A percentile compares a stretch with the other conserved stretches of the same genome.
These are phyloP conservation scores for Aspergillus pseudonomiae DNA, from an alignment of 2,329 filamentous ascomycete species.

Conservation along the genomic window DNA sequence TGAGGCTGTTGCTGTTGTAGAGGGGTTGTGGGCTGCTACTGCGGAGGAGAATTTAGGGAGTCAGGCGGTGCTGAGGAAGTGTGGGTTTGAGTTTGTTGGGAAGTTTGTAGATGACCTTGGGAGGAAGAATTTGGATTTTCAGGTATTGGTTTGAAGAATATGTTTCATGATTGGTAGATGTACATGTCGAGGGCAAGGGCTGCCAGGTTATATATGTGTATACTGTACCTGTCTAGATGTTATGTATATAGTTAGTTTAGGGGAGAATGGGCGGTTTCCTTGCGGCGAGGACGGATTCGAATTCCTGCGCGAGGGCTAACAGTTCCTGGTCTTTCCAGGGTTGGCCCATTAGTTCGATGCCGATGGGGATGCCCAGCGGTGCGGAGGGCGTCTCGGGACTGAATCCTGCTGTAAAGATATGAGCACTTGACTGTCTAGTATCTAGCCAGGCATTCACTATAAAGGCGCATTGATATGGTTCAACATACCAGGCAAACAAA, in stretches of 20 bases:
- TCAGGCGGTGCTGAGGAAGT: conserved; percentile 55
- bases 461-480: conserved; percentile 19
- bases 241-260: neutral
- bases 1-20: neutral
- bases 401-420: conserved; percentile 45
- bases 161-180: neutral
- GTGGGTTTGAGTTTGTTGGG: conserved; percentile 33
- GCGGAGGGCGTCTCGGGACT: conserved; percentile 53
- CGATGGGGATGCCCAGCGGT: conserved; percentile 62
- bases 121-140: conserved; percentile 10
- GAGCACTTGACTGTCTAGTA: neutral
- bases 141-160: neutral
- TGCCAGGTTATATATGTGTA: neutral
- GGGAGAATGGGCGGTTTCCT: neutral
- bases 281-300: conserved; percentile 39
- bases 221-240: neutral
- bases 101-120: conserved; percentile 15
- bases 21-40: conserved; percentile 51
- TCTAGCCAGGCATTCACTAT: neutral
- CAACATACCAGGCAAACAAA: conserved; percentile 45
- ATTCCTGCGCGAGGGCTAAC: conserved; percentile 55
- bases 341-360: conserved; percentile 65
- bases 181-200: neutral
- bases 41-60: conserved; percentile 57
- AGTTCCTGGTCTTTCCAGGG: conserved; percentile 60